These are phyloP conservation scores for Termitomyces bulborhizus DNA, from an alignment of 768 basidiomycete genomes.

Conservation along the genomic window DNA sequence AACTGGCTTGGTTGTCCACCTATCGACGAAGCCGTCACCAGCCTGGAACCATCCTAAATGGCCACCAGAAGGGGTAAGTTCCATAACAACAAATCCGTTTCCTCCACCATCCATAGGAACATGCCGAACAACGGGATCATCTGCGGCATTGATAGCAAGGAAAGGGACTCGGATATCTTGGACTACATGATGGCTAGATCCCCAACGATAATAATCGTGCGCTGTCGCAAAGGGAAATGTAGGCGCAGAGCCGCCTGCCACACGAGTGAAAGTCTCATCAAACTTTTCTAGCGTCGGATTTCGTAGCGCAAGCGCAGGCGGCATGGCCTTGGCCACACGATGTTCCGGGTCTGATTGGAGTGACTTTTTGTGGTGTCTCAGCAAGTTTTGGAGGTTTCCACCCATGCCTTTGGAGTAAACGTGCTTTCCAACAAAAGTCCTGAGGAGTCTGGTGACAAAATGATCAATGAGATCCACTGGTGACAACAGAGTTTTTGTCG, in stretches of 20 bases:
- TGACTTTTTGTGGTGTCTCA: constrained; percentile 42
- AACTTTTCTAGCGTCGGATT: constrained; percentile 51
- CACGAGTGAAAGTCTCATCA: constrained; percentile 58
- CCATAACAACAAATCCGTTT: constrained; percentile 52
- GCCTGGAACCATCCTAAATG: constrained; percentile 83
- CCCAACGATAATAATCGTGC: constrained; percentile 43
- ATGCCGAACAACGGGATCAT: constrained; percentile 70
- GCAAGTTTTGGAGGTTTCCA: constrained; percentile 55
- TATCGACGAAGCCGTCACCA: constrained; percentile 30
- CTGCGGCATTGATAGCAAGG: constrained; percentile 67
- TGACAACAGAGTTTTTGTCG: constrained; percentile 15
- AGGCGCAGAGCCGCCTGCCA: constrained; percentile 63
- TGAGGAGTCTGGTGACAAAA: constrained; percentile 38
- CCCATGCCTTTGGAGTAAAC: constrained; percentile 81
- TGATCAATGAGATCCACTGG: constrained; percentile 9
- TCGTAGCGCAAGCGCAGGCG: constrained; percentile 39
- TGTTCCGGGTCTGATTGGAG: constrained; percentile 48
- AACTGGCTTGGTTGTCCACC: constrained; percentile 71
- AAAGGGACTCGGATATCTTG: constrained; percentile 62
- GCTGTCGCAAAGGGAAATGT: constrained; percentile 42
- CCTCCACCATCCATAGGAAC: constrained; percentile 52
- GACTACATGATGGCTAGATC: constrained; percentile 57
- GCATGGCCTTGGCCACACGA: constrained; percentile 41
- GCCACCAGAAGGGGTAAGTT: constrained; percentile 58
- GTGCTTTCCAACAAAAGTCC: constrained; percentile 48